These are phyloP conservation scores for Pascua sp. DNA, from an alignment of 1,284 basidiomycete species.

Conservation along the genomic window DNA sequence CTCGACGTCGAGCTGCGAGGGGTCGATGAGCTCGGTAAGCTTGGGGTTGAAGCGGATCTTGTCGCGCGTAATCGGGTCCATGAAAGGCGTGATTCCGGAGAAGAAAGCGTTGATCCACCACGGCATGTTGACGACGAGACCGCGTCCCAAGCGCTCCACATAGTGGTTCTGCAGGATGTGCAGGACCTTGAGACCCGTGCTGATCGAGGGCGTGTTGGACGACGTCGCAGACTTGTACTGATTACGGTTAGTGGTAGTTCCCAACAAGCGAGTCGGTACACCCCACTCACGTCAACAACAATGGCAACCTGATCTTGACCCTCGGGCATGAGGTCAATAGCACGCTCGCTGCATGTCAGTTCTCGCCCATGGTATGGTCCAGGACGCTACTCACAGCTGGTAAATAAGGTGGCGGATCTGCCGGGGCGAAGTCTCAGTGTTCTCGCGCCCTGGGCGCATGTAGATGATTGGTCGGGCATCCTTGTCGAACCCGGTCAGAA, in stretches of 20 bases:
- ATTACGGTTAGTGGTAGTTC: constrained; percentile 11
- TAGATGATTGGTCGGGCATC: constrained; percentile 77
- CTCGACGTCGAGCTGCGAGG: constrained; percentile 72
- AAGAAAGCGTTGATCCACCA: constrained; percentile 77
- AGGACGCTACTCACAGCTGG: constrained; percentile 61
- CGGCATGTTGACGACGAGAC: constrained; percentile 79
- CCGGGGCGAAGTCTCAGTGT: constrained; percentile 67
- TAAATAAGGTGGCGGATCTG: constrained; percentile 79
- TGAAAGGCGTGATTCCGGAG: constrained; percentile 77
- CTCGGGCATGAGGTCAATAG: constrained; percentile 77
- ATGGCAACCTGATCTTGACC: constrained; percentile 76
- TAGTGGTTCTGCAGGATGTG: constrained; percentile 87
- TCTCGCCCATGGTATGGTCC: constrained; percentile 7
- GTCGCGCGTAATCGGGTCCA: constrained; percentile 84
- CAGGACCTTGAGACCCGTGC: constrained; percentile 71
- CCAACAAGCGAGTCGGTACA: not conserved
- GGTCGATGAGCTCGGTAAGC: constrained; percentile 68
- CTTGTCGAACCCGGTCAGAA: constrained; percentile 75
- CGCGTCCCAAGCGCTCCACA: constrained; percentile 75
- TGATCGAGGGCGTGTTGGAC: constrained; percentile 73
- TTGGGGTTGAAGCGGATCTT: constrained; percentile 91
- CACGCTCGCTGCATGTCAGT: constrained; percentile 62
- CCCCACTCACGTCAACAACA: constrained; percentile 62
- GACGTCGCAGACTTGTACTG: constrained; percentile 71
- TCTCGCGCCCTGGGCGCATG: constrained; percentile 77